Evolutionary conservation across 192 early-diverging fungal genomes (phyloP), one percentile per base, ranked within the genome.

Genomic region (Umbelopsis sp.): DNA sequence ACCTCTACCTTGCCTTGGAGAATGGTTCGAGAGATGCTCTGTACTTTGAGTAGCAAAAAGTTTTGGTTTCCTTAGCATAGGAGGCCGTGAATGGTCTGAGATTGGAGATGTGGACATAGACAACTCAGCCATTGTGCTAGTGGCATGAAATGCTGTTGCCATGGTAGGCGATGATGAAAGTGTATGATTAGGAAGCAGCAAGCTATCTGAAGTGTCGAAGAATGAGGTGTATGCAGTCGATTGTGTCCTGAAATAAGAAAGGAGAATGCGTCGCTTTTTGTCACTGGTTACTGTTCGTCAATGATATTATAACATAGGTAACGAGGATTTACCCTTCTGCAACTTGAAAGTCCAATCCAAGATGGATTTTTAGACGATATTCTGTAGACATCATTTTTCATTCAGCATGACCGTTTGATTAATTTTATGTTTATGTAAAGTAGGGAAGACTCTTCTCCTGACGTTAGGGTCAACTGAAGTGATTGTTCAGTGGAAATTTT

Each of bases 321-420:
- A 62, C 26, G 12, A 41, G 17, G 47, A 17, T n/a, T 3, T 32
- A 62, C 31, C 56, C 17, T 62, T 34, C 14, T 2, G 56, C 34
- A 34, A 7, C 26, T 34, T 22, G 26, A 34, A n/a, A 32, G 0
- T 12, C 10, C 26, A 62, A 32, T 14, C 56, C 56, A 62, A 62
- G 56, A 62, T 34, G 56, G n/a, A 11, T 62, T 62, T 62, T 22
- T 34, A 62, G 34, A 32, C 56, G 56, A 34, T 36, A 17, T 62
- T 62, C 56, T 29, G 56, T 29, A 62, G 56, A 62, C 26, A 62
- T 26, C 56, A 62, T 62, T 29, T n/a, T 32, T 41, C 56, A 62
- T 62, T 53, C 21, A 62, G 26, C 10, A 31, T 34, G 5, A 34
- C 7, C 34, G 32, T 62, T 62, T 26, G 31, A 32, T 62, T 62